These are phyloP conservation scores for Chalciporus piperatus DNA, from an alignment of 768 basidiomycete genomes.

Conservation along the genomic window DNA sequence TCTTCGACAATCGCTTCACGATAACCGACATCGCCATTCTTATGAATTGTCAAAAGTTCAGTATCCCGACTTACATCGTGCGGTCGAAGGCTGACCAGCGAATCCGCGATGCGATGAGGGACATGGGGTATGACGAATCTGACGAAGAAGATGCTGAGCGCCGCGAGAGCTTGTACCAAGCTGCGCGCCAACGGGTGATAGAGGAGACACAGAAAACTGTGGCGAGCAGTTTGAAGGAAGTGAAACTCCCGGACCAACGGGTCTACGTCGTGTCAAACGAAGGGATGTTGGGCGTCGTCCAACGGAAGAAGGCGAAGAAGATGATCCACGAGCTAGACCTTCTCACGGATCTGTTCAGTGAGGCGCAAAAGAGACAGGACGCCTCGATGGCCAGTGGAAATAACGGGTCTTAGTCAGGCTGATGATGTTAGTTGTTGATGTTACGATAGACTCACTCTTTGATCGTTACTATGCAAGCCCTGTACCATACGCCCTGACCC, in stretches of 20 bases:
- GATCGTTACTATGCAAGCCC: too few species aligned
- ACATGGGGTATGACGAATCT: background rate
- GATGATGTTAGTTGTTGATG: too few species aligned
- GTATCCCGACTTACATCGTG: constrained; percentile 26
- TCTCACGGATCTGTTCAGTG: background rate
- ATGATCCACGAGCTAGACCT: background rate
- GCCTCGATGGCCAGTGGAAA: too few species aligned
- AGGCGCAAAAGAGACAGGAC: background rate
- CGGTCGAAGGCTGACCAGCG: constrained; percentile 25
- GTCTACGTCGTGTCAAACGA: background rate
- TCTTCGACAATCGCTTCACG: constrained; percentile 26
- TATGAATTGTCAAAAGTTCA: constrained; percentile 17
- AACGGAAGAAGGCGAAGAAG: background rate
- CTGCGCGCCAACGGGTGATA: background rate
- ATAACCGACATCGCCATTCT: constrained; percentile 27
- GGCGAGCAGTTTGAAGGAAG: background rate
- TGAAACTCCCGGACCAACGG: background rate
- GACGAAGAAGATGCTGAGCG: background rate
- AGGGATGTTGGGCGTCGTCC: background rate
- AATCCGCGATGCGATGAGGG: constrained; percentile 1
- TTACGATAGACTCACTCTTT: too few species aligned
- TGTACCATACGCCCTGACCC: too few species aligned
- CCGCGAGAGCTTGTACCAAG: background rate
- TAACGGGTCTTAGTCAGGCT: too few species aligned
- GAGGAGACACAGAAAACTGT: background rate